Evolutionary conservation across 208 protist genomes (phyloP).

Genomic region (Trypanosoma boissoni): DNA sequence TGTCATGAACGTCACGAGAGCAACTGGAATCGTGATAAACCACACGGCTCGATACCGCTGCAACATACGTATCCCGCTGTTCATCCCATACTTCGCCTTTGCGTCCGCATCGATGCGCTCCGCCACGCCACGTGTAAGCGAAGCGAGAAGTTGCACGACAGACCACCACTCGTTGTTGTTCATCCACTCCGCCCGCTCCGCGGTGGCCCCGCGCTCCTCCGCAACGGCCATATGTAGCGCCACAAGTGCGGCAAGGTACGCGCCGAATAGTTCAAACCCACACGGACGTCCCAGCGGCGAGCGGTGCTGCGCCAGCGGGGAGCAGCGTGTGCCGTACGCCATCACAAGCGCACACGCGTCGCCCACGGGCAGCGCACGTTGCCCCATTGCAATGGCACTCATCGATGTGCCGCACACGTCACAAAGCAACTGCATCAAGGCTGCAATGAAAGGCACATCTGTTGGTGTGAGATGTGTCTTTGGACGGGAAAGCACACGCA

Average conservation of each 20-base stretch:
- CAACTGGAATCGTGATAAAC: conserved; percentile 41
- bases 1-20: conserved; percentile 49
- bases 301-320: conserved; percentile 6
- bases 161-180: conserved; percentile 43
- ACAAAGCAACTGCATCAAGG: conserved; percentile 70
- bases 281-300: conserved; percentile 1
- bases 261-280: conserved; percentile 52
- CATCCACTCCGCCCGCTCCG: conserved; percentile 51
- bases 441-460: conserved; percentile 51
- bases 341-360: conserved; percentile 32
- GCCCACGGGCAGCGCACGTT: conserved; percentile 42
- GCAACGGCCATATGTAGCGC: conserved; percentile 55
- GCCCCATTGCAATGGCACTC: conserved; percentile 59
- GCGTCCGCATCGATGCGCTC: conserved; percentile 18
- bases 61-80: conserved; percentile 40
- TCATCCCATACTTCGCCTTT: conserved; percentile 28
- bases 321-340: conserved; percentile 21
- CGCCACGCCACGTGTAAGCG: conserved; percentile 20
- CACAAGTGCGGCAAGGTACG: conserved; percentile 58
- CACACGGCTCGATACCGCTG: conserved; percentile 44
- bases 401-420: conserved; percentile 53
- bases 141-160: conserved; percentile 36
- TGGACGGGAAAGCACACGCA: conserved; percentile 35
- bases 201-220: conserved; percentile 47
- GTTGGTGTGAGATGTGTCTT: conserved; percentile 21